Base-by-base conservation (phyloP, 129 eudicot genomes). In the Glebionis coronaria region DNA sequence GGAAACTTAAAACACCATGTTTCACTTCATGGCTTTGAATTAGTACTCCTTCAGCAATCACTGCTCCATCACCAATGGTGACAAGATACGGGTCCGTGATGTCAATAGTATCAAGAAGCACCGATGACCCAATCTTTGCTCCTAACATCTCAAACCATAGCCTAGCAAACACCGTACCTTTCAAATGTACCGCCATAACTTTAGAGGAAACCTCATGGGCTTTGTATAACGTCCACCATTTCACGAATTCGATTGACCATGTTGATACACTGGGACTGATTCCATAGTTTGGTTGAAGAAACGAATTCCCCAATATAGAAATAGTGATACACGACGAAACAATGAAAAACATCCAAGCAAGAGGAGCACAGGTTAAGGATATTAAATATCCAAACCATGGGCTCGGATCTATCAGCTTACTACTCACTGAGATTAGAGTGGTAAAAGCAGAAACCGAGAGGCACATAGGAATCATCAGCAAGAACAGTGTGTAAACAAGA, bases 221-320 rank as follows among this genome's bases (percentile, higher is more conserved):
- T 82, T 81, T 85, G 71, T 81, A 72, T 8, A 85, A 66, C 29
- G 86, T 77, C 87, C 90, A 81, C 87, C 87, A 85, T 73, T 82
- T 85, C 35, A 82, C 82, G 59, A 85, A 85, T 18, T 72, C 79
- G 5, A 21, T 52, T 1, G 90, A 78, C 90, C 84, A 85, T 12
- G 78, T 79, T 15, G 90, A 85, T 46, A 76, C 47, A 23, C 76
- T 71, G 16, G 87, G 79, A 56, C 1, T 67, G 52, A 65, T 53
- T 46, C 84, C 87, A 44, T 85, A 85, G 49, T 85, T 85, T 16
- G 87, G 90, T 63, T 85, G 87, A 52, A 85, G 77, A 70, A 81
- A 85, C 6, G 84, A 77, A 67, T 80, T 85, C 21, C 90, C 87
- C 8, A 85, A 75, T 65, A 85, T 20, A 8, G 90, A 52, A 20